phyloP scores from a whole-genome alignment of 208 protist genomes.

The Leishmania gerbilli region DNA sequence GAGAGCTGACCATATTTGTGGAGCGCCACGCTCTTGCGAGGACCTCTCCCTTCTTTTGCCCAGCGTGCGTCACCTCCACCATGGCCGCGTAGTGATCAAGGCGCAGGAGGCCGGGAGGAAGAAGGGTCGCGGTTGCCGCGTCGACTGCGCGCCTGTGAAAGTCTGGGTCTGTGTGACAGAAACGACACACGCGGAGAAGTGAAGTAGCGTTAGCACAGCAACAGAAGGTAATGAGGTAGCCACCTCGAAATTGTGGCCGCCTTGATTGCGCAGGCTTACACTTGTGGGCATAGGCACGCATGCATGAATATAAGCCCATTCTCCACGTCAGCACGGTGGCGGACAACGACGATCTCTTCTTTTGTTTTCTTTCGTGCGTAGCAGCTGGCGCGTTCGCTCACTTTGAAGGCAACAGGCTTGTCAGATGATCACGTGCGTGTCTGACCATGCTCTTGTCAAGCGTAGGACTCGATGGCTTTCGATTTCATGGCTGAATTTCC shows the following conservation, averaged over 20 bases:
- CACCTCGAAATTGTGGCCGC: not conserved
- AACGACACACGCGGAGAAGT: not conserved
- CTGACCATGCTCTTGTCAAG: no score
- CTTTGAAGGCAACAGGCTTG: not conserved
- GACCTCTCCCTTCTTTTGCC: not conserved
- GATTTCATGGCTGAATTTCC: not conserved
- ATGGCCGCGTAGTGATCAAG: not conserved
- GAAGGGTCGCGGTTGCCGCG: not conserved
- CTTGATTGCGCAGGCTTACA: not conserved
- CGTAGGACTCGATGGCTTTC: not conserved
- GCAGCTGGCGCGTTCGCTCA: not conserved
- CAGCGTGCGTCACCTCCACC: not conserved
- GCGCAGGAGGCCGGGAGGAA: not conserved
- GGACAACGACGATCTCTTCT: not conserved
- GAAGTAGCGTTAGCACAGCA: not conserved
- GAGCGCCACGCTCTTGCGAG: slow-evolving; percentile 22
- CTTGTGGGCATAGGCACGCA: not conserved
- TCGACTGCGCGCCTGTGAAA: not conserved
- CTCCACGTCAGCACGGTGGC: not conserved
- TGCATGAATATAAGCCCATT: not conserved
- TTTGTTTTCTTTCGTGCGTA: not conserved
- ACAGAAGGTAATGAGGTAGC: not conserved
- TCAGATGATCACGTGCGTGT: not conserved
- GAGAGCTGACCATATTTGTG: slow-evolving; percentile 55
- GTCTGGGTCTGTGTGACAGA: not conserved